Conservation (phyloP, 441 rosid species). For the Adansonia rubrostipa region DNA sequence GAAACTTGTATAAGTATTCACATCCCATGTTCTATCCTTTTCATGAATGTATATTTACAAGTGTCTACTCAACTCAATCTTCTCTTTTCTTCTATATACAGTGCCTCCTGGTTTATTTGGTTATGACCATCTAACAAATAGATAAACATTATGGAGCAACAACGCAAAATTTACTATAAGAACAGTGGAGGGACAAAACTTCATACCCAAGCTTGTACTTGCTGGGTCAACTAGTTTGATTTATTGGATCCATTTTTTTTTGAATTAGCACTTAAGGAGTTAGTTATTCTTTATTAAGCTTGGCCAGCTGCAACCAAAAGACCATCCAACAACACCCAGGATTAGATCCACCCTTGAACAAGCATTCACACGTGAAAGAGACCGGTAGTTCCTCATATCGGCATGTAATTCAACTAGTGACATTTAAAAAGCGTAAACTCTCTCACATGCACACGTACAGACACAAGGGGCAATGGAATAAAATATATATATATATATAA, state of each 20-base stretch:
- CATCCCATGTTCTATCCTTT: not conserved
- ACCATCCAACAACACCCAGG: slow-evolving; percentile 89
- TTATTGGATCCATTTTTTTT: not conserved
- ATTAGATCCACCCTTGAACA: slow-evolving; percentile 79
- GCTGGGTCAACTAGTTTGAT: slow-evolving; percentile 37
- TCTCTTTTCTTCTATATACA: slow-evolving; percentile 59
- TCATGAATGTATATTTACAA: slow-evolving; percentile 42
- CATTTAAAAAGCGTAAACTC: not conserved
- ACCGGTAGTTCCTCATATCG: not conserved
- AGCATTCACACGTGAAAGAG: slow-evolving; percentile 59
- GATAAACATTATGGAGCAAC: slow-evolving; percentile 25
- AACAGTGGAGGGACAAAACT: slow-evolving; percentile 57
- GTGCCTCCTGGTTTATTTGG: slow-evolving; percentile 39
- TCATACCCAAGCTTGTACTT: slow-evolving; percentile 48
- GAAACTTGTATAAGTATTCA: not conserved
- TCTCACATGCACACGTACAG: not conserved
- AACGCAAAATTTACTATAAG: slow-evolving; percentile 35
- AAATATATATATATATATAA: not conserved
- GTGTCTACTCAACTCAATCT: slow-evolving; percentile 44
- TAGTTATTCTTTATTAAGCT: slow-evolving; percentile 48
- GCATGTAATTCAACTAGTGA: not conserved
- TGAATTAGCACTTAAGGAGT: slow-evolving; percentile 63
- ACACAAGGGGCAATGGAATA: not conserved
- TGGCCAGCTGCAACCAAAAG: slow-evolving; percentile 95
- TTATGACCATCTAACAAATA: slow-evolving; percentile 42